Percentiles rank a stretch among this genome's conserved stretches.
Conservation (phyloP, 1,139 yeast species). For the Sugiyamaella sp. region DNA sequence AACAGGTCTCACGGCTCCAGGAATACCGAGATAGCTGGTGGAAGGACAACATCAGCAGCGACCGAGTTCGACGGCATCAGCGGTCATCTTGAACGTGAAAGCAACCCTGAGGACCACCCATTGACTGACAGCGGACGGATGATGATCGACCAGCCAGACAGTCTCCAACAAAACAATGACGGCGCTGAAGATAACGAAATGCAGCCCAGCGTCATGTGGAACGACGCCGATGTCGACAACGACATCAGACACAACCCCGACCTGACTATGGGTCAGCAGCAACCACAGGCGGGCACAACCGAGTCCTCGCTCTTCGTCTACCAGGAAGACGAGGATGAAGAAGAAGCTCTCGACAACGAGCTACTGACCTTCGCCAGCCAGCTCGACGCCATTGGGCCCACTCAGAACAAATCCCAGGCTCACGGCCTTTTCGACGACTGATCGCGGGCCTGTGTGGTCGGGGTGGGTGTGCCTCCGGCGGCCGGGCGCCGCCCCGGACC, state of each 20-base stretch:
- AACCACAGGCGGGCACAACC: constrained; percentile 3
- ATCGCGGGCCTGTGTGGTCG: not conserved
- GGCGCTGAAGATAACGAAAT: constrained; percentile 2
- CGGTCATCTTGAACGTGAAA: too few species aligned
- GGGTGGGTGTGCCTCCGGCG: not conserved
- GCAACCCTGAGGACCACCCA: too few species aligned
- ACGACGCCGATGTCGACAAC: constrained; percentile 10
- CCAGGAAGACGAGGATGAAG: constrained; percentile 18
- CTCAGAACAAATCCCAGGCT: constrained; percentile 36
- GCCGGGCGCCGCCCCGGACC: not conserved
- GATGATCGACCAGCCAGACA: not conserved
- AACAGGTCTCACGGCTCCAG: too few species aligned
- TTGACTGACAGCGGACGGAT: not conserved
- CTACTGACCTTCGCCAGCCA: constrained; percentile 15
- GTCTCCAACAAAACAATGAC: not conserved
- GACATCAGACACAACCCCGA: not conserved
- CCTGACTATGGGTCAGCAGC: constrained; percentile 6
- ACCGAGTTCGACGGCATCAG: constrained; percentile 3
- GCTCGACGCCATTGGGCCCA: constrained; percentile 34
- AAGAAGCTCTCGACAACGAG: constrained; percentile 13
- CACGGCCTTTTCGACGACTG: constrained; percentile 34
- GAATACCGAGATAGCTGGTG: not conserved
- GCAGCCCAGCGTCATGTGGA: constrained; percentile 20
- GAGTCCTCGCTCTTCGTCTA: constrained; percentile 17
- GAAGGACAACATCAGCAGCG: not conserved